phyloP scores from a whole-genome alignment of 1,284 basidiomycete species.

The Boletus mariae region DNA sequence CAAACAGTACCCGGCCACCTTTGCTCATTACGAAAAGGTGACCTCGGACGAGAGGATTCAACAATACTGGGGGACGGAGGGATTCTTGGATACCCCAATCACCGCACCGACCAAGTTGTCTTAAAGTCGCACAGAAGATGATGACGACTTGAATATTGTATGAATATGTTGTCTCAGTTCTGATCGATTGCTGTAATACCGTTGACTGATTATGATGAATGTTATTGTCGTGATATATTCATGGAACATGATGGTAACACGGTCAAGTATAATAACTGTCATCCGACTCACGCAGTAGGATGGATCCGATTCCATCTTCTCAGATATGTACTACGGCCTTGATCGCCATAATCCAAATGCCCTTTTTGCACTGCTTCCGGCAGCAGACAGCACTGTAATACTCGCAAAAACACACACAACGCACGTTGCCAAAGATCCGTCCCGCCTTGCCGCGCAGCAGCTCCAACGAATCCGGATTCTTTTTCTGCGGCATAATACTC shows the following conservation, averaged over 20 bases:
- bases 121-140: background rate
- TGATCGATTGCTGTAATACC: background rate
- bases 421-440: conserved; percentile 87
- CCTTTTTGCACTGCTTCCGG: no score
- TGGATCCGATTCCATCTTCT: no score
- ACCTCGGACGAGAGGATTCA: conserved; percentile 45
- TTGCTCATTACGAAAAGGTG: conserved; percentile 50
- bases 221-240: background rate
- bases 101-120: conserved; percentile 7
- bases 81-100: conserved; percentile 10
- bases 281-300: no score
- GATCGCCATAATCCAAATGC: background rate
- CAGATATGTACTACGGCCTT: no score
- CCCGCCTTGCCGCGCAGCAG: conserved; percentile 94
- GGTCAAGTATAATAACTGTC: no score
- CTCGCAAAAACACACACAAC: conserved; percentile 19
- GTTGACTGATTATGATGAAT: background rate
- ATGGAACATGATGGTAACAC: no score
- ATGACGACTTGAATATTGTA: no score
- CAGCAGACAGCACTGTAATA: no score
- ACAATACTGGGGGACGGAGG: conserved; percentile 16
- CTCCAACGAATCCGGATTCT: conserved; percentile 97
- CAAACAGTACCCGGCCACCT: conserved; percentile 43
- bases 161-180: no score
- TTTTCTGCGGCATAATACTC: conserved; percentile 99